phyloP scores from a whole-genome alignment of 2,329 filamentous ascomycete species.

The Rhynchosporium agropyri region DNA sequence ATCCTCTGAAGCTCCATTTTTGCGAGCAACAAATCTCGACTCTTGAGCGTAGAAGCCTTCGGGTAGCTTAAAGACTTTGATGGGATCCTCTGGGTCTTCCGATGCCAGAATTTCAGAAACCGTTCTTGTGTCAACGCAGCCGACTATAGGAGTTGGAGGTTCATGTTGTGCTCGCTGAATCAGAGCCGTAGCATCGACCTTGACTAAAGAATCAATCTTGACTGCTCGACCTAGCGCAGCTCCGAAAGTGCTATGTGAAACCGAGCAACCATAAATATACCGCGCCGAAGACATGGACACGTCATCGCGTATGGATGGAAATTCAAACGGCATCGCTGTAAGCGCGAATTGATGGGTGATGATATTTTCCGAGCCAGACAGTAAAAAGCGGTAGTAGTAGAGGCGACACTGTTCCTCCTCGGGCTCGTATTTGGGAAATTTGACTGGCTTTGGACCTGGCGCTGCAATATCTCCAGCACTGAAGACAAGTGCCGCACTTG shows the following conservation, averaged over 20 bases:
- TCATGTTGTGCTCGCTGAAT: constrained; percentile 54
- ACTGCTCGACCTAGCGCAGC: constrained; percentile 64
- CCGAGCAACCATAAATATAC: constrained; percentile 70
- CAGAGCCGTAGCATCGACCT: constrained; percentile 58
- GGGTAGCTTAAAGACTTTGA: constrained; percentile 65
- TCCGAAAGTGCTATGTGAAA: constrained; percentile 57
- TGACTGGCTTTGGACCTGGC: constrained; percentile 47
- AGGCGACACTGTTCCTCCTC: constrained; percentile 70
- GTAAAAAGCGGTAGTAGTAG: constrained; percentile 67
- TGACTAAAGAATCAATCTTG: constrained; percentile 67
- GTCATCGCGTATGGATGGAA: constrained; percentile 60
- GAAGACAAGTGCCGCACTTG: constrained; percentile 66
- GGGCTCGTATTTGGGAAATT: constrained; percentile 29
- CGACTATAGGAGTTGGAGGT: constrained; percentile 54
- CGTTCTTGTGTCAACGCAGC: constrained; percentile 62
- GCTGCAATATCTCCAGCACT: constrained; percentile 63
- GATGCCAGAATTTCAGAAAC: constrained; percentile 55
- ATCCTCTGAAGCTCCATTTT: constrained; percentile 53
- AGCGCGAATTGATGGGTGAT: constrained; percentile 68
- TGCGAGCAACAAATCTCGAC: constrained; percentile 62
- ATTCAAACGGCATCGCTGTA: constrained; percentile 67
- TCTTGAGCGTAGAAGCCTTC: constrained; percentile 66
- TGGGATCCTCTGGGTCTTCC: constrained; percentile 53
- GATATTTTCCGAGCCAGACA: constrained; percentile 41
- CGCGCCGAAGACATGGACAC: constrained; percentile 58